Evolutionary conservation across 192 early-diverging fungal species (phyloP), one percentile per base, ranked within the genome.

Genomic region (Podila epigama): DNA sequence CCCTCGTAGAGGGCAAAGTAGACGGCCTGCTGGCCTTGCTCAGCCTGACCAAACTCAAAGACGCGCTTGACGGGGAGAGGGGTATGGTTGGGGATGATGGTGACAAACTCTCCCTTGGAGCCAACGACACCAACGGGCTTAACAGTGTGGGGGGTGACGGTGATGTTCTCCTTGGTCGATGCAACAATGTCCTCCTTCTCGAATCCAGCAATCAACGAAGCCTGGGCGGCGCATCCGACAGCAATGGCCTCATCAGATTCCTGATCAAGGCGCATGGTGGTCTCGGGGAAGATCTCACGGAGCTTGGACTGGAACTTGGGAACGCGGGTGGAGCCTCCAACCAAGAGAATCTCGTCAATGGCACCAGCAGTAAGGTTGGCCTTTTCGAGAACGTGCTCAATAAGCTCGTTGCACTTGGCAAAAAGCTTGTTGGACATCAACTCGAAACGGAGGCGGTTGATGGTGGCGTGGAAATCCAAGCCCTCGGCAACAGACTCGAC

Each of bases 181-280:
- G 86, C 83, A 39, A 84, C 79, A 50, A 89, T 85, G 41, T 90
- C 84, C 61, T 90, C 83, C 55, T 86, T 81, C 65, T 89, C 86
- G 54, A 82, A 81, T 69, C 85, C 86, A 58, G 88, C 81, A 58
- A 91, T 85, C 51, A 97, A 86, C 27, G 87, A 87, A 18, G 90
- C 96, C 84, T 99, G 97, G 65, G 89, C 88, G 27, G 95, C 96
- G 80, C 94, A 96, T 18, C 96, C 97, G 68, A 85, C 83, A 20
- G 94, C 89, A 51, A 97, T 92, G 20, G 95, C 90, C 85, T 99
- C 97, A 81, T 99, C 96, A 10, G 95, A 88, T 79, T 98, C 96
- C 62, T 95, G 86, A 15, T 94, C 96, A 41, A 84, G 83, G 54
- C 89, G 88, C 70, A 98, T 83, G 34, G 90, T 85, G 52, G 87